Evolutionary conservation across 148 eudicot species (phyloP).

Genomic region (Fallopia convolvulus): DNA sequence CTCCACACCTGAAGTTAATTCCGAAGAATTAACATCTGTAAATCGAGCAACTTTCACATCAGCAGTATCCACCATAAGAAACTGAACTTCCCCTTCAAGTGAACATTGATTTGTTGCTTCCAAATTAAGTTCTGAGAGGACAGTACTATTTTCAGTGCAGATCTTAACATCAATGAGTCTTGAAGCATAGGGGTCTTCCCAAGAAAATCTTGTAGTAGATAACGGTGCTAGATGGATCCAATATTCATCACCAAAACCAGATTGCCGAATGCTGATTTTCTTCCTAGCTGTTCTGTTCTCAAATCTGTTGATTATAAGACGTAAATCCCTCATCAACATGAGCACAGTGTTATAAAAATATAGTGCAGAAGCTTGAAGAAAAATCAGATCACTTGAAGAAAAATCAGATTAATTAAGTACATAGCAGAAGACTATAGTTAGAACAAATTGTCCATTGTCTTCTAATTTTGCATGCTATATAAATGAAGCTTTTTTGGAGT

Average conservation of each 20-base stretch:
- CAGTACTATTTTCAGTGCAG: slow-evolving; percentile 22
- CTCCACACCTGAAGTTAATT: slow-evolving; percentile 29
- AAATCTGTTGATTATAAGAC: slow-evolving; percentile 34
- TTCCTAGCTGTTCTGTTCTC: slow-evolving; percentile 72
- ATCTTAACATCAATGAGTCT: slow-evolving; percentile 51
- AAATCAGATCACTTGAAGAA: background rate
- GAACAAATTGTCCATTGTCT: background rate
- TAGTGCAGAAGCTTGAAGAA: background rate
- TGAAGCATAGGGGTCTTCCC: slow-evolving; percentile 90
- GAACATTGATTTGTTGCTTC: slow-evolving; percentile 38
- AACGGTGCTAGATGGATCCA: slow-evolving; percentile 62
- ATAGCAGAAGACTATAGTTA: background rate
- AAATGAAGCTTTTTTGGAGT: background rate
- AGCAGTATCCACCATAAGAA: slow-evolving; percentile 48
- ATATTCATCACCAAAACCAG: slow-evolving; percentile 71
- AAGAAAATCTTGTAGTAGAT: slow-evolving; percentile 67
- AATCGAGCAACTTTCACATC: slow-evolving; percentile 71
- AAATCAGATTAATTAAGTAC: background rate
- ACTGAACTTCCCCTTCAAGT: slow-evolving; percentile 34
- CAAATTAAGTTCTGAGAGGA: slow-evolving; percentile 42
- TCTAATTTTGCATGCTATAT: background rate
- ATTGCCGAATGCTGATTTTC: slow-evolving; percentile 63
- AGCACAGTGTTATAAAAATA: background rate
- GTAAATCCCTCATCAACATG: background rate
- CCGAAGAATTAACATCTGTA: slow-evolving; percentile 29